Base-by-base conservation (phyloP, 768 basidiomycete species). In the Leucogyrophana mollusca region DNA sequence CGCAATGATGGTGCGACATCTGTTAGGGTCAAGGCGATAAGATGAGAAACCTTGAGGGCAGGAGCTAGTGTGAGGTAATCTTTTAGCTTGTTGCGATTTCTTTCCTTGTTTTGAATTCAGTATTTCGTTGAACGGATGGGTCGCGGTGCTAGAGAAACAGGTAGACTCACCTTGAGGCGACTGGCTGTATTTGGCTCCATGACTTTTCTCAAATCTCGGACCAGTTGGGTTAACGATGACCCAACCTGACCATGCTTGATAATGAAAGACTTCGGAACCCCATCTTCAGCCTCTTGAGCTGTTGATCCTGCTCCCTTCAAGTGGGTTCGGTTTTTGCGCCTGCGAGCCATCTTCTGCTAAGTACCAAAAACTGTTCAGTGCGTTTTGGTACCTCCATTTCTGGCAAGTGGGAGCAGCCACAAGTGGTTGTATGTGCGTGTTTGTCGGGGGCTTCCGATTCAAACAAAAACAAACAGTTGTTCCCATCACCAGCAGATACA, bases 171-270 rank as follows among this genome's bases (percentile, higher is more conserved):
- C 69, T 73, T 84, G n/a, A 99, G 77, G 40, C 96, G 79, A 52
- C 85, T 86, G 16, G 95, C 96, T 11, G 96, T 99, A 60, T 97
- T 92, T 49, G 96, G 96, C 64, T 99, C 96, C 90, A 99, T 91
- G 50, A 96, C 90, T 67, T 90, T 90, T 59, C 96, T 77, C 60
- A 96, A 72, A 69, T 99, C 95, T 46, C 90, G 80, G 16, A 97
- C 94, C 30, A 99, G 85, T 60, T 94, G 90, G 4, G 83, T 70
- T 46, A 97, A 72, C 7, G 91, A 92, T 40, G 79, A 74, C 16
- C 96, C 95, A 23, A 98, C 94, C 47, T 85, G 83, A 33, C 96
- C 96, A 70, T 94, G 91, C 66, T 94, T 95, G 62, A 99, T 90
- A 49, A 99, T 89, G 60, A 99, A 98, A 0, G 93, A 94, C 70